Base-by-base conservation (phyloP, 352 stramenopile genomes). In the Phytophthora brassicae region DNA sequence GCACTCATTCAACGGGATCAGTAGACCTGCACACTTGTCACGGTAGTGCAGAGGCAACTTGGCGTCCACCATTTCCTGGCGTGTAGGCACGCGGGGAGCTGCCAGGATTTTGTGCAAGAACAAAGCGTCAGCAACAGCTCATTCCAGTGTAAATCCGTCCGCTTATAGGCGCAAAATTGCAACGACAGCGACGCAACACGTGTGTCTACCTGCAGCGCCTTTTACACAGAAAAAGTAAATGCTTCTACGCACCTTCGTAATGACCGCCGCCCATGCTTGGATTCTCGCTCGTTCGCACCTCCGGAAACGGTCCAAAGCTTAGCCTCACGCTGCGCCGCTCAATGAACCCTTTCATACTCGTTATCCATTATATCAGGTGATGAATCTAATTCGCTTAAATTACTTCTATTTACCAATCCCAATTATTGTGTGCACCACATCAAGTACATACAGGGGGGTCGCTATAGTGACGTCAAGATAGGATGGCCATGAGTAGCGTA, bases 1-100 rank as follows among this genome's bases (percentile, higher is more conserved):
- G 74, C 91, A 97, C 69, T 98, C 88, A 75, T 99, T 99, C 43
- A 99, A 74, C 56, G 88, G 84, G 55, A 99, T 97, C 33, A 99
- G 77, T 31, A 99, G 75, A 47, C 98, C 94, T 31, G 92, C 94
- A 72, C 97, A 99, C 39, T 81, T 96, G 79, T 99, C 97, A 50
- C 97, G 93, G 79, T 94, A 98, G 47, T 96, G 88, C 24, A 99
- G 66, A 8, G 95, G 94, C 46, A 99, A 83, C 56, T 92, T 92
- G 36, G 92, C 90, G 49, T 97, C 85, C 55, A 96, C 89, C 88
- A 99, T 97, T 67, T 98, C 91, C 72, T 98, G 81, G 65, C 86
- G 86, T 52, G 84, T 85, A 43, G 86, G 77, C 56, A 95, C 72
- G 60, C 67, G 79, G 56, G 86, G 84, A 74, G 75, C 86, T 94